Percentiles rank a stretch among this genome's conserved stretches.
These are phyloP conservation scores for Chondrus crispus DNA, from an alignment of 23 red algal species.

Conservation along the genomic window DNA sequence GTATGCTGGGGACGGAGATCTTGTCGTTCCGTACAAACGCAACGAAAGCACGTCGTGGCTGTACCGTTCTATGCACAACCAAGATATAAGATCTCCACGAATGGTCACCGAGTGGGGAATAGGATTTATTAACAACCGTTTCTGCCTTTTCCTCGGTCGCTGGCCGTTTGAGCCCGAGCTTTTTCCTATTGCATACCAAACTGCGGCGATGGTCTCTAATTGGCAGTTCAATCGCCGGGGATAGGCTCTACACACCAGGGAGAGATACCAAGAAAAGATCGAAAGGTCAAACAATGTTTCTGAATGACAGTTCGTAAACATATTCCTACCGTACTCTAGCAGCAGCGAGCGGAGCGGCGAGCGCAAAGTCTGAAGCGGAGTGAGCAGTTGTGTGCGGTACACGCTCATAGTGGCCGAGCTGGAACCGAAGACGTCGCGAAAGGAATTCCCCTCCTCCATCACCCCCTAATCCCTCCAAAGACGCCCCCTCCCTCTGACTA, in stretches of 20 bases:
- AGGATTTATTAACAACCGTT: constrained; percentile 10
- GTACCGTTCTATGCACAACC: background rate
- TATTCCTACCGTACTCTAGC: too few species aligned
- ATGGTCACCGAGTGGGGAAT: constrained; percentile 43
- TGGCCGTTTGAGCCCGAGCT: constrained; percentile 23
- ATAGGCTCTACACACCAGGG: background rate
- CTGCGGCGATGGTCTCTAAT: constrained; percentile 13
- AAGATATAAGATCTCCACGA: background rate
- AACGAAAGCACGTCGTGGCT: constrained; percentile 40
- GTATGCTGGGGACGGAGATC: background rate
- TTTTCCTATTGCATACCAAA: constrained; percentile 9
- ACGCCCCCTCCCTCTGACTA: too few species aligned
- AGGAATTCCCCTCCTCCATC: too few species aligned
- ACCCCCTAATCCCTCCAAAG: too few species aligned
- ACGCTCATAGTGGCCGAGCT: too few species aligned
- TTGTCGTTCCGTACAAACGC: constrained; percentile 34
- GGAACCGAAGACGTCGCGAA: too few species aligned
- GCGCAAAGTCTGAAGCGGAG: too few species aligned
- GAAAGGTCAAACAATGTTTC: too few species aligned
- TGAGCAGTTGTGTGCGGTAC: too few species aligned
- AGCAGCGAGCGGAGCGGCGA: too few species aligned
- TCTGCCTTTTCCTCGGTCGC: constrained; percentile 7
- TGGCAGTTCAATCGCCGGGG: constrained; percentile 11
- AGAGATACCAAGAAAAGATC: too few species aligned
- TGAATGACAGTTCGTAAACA: too few species aligned